Evolutionary conservation across 306 rosid genomes (phyloP), one percentile per base, ranked within the genome.

Genomic region (Canavalia ensiformis): DNA sequence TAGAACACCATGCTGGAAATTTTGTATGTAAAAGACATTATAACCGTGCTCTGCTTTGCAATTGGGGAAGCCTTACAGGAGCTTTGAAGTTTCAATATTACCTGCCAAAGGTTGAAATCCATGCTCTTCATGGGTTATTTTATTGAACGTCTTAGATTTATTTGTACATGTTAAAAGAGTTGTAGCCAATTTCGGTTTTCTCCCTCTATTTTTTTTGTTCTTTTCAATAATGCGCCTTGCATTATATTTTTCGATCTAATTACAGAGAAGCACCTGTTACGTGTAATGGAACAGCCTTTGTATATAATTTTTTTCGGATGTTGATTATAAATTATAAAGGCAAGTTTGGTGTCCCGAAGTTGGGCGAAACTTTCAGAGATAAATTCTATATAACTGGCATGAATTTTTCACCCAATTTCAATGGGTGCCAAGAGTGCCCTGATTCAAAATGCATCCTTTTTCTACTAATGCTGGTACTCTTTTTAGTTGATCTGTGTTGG

Each of bases 161-260:
- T 76, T 4, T 76, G 49, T 73, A 54, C 41, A 52, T 71, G 57
- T 29, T 25, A 0, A 74, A 77, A 69, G 78, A 79, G 67, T 56
- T 37, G 52, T 41, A 54, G 37, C 50, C 69, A 74, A 60, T 29
- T 41, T 8, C 59, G 62, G 50, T 60, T 35, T 52, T 75, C 65
- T 11, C 31, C 51, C 47, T 8, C 37, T 4, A 13, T 50, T 46
- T 12, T 35, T 77, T 74, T 10, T 7, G 11, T 59, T 62, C 41
- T 64, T 68, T 44, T 52, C 18, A 18, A 54, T 60, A 65, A 56
- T 68, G 82, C 75, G n/a, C 72, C 75, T 74, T 62, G 82, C 75
- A 28, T 84, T 80, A 66, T 56, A 68, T 51, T 33, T 42, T 66
- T 74, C 42, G 47, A n/a, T 41, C 30, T 13, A 60, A 63, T 7